Conservation (phyloP, 108 stramenopile genomes). For the Nannochloropsis granulata region DNA sequence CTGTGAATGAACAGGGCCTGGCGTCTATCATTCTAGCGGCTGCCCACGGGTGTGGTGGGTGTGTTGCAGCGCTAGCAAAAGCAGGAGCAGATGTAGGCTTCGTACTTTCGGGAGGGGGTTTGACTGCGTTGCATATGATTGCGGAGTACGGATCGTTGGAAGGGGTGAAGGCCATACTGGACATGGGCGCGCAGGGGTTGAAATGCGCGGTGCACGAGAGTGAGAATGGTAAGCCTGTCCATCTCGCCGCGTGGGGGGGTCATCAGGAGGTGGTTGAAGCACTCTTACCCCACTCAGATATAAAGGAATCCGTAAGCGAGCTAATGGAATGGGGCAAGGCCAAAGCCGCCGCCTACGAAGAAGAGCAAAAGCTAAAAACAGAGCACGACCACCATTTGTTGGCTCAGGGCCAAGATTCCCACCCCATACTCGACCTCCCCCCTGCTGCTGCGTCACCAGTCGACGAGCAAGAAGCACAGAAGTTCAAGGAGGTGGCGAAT, state of each 20-base stretch:
- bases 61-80: conserved; percentile 25
- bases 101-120: conserved; percentile 22
- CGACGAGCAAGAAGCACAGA: neutral
- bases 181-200: conserved; percentile 24
- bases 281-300: conserved; percentile 21
- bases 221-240: conserved; percentile 23
- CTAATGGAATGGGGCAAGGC: conserved; percentile 21
- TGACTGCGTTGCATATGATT: conserved; percentile 37
- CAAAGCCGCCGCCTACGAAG: neutral
- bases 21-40: conserved; percentile 35
- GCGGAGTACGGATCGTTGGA: conserved; percentile 19
- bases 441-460: neutral
- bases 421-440: neutral
- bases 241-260: conserved; percentile 34
- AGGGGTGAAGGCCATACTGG: conserved; percentile 23
- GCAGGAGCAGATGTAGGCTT: conserved; percentile 36
- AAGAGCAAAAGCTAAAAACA: neutral
- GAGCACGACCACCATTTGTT: neutral
- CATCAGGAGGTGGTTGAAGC: conserved; percentile 22
- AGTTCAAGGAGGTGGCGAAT: conserved; percentile 15
- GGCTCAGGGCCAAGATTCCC: neutral
- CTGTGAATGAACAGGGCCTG: conserved; percentile 27
- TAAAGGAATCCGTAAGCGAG: neutral
- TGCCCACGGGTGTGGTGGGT: conserved; percentile 21
- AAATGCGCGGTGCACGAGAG: conserved; percentile 13